Evolutionary conservation across 1,139 yeast genomes (phyloP).

Genomic region (Pichia sp.): DNA sequence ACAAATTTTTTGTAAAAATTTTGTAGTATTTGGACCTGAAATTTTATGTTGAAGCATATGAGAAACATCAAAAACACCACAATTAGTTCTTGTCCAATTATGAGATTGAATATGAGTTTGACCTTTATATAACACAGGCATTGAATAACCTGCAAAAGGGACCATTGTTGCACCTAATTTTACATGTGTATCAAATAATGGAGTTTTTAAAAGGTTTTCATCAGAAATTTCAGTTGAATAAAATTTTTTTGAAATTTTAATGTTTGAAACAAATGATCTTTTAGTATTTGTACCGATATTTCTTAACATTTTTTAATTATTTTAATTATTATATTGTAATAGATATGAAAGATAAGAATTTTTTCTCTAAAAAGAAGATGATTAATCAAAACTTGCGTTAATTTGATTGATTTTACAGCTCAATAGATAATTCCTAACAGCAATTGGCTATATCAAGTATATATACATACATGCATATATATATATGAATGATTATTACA

Average conservation of each 20-base stretch:
- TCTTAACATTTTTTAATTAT: slow-evolving; percentile 6
- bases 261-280: background rate
- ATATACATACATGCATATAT: no score
- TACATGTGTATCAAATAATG: slow-evolving; percentile 74
- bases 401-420: no score
- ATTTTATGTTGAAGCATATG: slow-evolving; percentile 92
- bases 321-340: no score
- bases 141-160: slow-evolving; percentile 88
- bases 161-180: slow-evolving; percentile 85
- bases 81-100: slow-evolving; percentile 82
- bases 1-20: slow-evolving; percentile 69
- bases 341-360: no score
- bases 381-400: no score
- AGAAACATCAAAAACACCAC: slow-evolving; percentile 92
- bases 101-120: slow-evolving; percentile 91
- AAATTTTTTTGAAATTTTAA: slow-evolving; percentile 3
- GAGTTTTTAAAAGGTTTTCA: slow-evolving; percentile 49
- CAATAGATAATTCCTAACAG: no score
- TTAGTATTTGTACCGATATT: background rate
- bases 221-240: slow-evolving; percentile 18
- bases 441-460: no score
- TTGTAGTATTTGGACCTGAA: slow-evolving; percentile 61
- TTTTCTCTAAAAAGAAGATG: no score
- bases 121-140: slow-evolving; percentile 84
- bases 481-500: no score